phyloP scores from a whole-genome alignment of 768 basidiomycete species.

The Boletus edulis region DNA sequence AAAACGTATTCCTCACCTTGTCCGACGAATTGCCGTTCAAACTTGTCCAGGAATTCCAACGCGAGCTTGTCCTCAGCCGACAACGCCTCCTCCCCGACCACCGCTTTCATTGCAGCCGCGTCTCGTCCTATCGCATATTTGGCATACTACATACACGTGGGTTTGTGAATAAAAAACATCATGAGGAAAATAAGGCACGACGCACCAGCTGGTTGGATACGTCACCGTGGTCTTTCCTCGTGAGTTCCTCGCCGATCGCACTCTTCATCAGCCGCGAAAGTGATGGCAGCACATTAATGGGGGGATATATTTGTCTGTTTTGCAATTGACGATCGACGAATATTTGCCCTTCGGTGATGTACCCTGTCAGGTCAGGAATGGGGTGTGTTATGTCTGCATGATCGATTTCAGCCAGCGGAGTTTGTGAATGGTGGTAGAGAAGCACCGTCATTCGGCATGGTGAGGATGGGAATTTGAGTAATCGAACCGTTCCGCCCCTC shows the following conservation, averaged over 20 bases:
- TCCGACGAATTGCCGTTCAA: conserved; percentile 95
- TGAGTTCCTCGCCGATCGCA: conserved; percentile 96
- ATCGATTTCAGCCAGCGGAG: conserved; percentile 25
- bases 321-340: conserved; percentile 96
- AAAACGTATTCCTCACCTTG: conserved; percentile 61
- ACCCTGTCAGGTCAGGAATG: conserved; percentile 98
- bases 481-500: conserved; percentile 98
- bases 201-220: conserved; percentile 97
- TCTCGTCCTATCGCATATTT: conserved; percentile 98
- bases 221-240: conserved; percentile 97
- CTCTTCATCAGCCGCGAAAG: conserved; percentile 99
- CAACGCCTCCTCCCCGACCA: conserved; percentile 97
- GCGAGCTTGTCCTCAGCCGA: conserved; percentile 95
- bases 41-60: conserved; percentile 95
- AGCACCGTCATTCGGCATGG: conserved; percentile 99
- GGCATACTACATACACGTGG: conserved; percentile 70
- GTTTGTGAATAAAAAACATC: conserved; percentile 12
- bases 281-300: conserved; percentile 98
- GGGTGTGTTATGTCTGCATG: conserved; percentile 97
- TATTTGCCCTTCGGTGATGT: conserved; percentile 99
- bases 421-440: conserved; percentile 18
- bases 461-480: conserved; percentile 98
- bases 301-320: conserved; percentile 97
- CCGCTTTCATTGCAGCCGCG: conserved; percentile 98
- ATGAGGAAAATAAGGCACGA: conserved; percentile 27